Percentiles rank a stretch among this genome's conserved stretches.
Conservation (phyloP, 371 early-diverging fungal species). For the Syncephalastrum monosporum region DNA sequence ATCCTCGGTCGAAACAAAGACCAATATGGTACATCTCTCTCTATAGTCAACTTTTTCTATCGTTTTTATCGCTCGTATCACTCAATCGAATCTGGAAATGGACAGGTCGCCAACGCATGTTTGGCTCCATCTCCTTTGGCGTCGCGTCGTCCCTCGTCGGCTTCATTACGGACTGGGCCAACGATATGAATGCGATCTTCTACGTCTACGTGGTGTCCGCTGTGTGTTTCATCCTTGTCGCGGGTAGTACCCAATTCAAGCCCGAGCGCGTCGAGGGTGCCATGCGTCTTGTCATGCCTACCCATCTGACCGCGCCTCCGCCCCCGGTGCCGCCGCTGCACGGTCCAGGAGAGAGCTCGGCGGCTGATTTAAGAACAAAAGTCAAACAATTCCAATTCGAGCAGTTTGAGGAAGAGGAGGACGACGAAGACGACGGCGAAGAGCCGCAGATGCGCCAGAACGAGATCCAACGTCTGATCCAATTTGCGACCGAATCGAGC, state of each 20-base stretch:
- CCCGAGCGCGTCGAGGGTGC: constrained; percentile 30
- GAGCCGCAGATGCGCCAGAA: constrained; percentile 25
- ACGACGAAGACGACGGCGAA: constrained; percentile 26
- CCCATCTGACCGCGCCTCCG: not conserved
- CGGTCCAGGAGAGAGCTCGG: not conserved
- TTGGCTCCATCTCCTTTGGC: constrained; percentile 52
- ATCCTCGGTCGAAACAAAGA: constrained; percentile 51
- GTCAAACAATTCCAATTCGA: constrained; percentile 34
- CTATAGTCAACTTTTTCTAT: too few relatives aligned
- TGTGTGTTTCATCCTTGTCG: constrained; percentile 40
- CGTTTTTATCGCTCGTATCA: not conserved
- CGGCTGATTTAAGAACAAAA: constrained; percentile 12
- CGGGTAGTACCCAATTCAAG: constrained; percentile 47
- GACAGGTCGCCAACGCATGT: constrained; percentile 49
- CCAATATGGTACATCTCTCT: constrained; percentile 34
- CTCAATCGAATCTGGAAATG: not conserved
- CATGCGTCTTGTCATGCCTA: not conserved
- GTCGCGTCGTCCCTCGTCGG: constrained; percentile 49
- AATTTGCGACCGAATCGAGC: constrained; percentile 54
- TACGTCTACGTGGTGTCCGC: constrained; percentile 47
- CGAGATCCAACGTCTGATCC: constrained; percentile 48
- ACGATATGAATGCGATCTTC: constrained; percentile 51
- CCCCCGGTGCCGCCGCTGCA: not conserved
- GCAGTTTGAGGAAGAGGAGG: constrained; percentile 29
- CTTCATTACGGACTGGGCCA: constrained; percentile 45